Conservation (phyloP, 768 basidiomycete genomes). For the Hygrocybe punicea region DNA sequence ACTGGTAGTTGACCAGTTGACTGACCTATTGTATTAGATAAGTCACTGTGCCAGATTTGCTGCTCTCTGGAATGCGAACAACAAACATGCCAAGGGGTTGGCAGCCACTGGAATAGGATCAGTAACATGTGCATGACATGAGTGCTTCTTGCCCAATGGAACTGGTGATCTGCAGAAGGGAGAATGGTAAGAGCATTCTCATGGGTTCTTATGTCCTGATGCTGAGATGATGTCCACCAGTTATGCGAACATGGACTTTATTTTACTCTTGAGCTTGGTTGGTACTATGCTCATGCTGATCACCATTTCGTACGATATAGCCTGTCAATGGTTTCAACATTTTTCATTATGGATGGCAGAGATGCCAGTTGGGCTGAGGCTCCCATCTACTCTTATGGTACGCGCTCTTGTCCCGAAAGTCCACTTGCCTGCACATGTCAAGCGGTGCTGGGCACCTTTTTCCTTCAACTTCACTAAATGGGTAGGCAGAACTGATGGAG, state of each 20-base stretch:
- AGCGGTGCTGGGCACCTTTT: no score
- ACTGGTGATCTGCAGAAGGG: no score
- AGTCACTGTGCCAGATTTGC: no score
- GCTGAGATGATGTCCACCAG: conserved; percentile 1
- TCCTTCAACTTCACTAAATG: no score
- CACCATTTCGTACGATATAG: conserved; percentile 16
- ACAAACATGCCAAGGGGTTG: no score
- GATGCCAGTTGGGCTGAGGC: neutral
- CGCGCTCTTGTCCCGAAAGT: conserved; percentile 21
- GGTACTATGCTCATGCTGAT: neutral
- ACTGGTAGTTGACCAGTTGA: conserved; percentile 10
- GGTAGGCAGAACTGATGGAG: no score
- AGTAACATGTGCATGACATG: no score
- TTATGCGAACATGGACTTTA: conserved; percentile 18
- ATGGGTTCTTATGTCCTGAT: neutral
- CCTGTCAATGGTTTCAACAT: no score
- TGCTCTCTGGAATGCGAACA: no score
- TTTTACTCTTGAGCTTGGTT: conserved; percentile 9
- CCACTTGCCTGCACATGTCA: conserved; percentile 19
- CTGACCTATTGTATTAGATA: conserved; percentile 30
- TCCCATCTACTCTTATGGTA: neutral
- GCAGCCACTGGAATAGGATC: no score
- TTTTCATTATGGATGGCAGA: no score
- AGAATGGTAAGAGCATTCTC: conserved; percentile 21
- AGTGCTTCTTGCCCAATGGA: no score